Evolutionary conservation across 73 alveolate genomes (phyloP), one percentile per base, ranked within the genome.

Genomic region (Paramecium pentaurelia): DNA sequence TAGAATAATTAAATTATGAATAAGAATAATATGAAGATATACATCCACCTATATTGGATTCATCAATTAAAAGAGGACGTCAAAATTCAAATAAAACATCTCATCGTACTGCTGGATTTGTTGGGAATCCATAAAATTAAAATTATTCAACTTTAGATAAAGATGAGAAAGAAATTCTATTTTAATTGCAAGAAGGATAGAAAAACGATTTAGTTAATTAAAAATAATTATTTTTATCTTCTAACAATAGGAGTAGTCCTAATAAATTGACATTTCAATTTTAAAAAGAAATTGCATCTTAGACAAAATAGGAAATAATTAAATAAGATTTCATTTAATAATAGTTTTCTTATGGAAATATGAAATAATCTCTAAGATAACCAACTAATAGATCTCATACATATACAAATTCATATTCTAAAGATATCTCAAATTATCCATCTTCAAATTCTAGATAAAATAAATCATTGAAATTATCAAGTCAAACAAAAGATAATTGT

Each of bases 311-410:
- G 27, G 84, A 64, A 2, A 12, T 64, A 12, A 34, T 28, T 64
- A 28, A 9, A 64, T 64, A 64, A 12, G 84, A 64, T 64, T 28
- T n/a, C 4, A 54, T 54, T 4, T 14, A 54, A 54, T 18, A 47
- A 47, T 47, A 54, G 6, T 54, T 18, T 14, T 54, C 30, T 2
- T 54, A 54, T 54, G 70, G 70, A 18, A 54, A 54, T 54, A 18
- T 54, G 70, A 54, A 54, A 54, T 22, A 54, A 54, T 54, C 28
- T 18, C 9, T 25, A 34, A 64, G 84, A 64, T 64, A 64, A 64
- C 84, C 84, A 64, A 32, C 84, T 1, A 25, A 14, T 75, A 36
- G 88, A 75, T 75, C 88, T 32, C 36, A 75, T 42, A 75, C 88
- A 2, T 75, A 36, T 42, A 30, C 88, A 1, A 75, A 75, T 75